Base-by-base conservation (phyloP, 2,329 filamentous ascomycete species). In the Verticillium albo-atrum region DNA sequence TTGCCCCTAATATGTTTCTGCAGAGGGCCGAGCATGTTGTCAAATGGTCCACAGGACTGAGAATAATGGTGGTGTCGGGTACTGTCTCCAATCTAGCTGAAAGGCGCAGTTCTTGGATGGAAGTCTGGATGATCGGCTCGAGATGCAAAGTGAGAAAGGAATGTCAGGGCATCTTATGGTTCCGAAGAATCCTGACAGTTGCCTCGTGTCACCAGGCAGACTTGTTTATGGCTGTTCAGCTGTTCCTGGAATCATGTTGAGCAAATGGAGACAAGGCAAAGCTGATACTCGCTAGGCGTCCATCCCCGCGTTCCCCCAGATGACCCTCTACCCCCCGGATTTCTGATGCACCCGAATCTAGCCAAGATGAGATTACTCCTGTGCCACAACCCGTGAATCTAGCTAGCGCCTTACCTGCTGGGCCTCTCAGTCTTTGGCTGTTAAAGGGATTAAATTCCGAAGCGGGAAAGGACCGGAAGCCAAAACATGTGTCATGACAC, bases 1-100 rank as follows among this genome's bases (percentile, higher is more conserved):
- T 55, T 55, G 53, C 53, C 53, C 30, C 53, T 55, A 20, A 55
- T 55, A 3, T 23, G 30, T 30, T 55, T 55, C 53, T 55, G 34
- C 5, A 35, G 28, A 34, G 30, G 23, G 9, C 9, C 28, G 12
- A 55, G n/a, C 53, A 55, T 55, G 7, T 15, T 55, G 28, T 20
- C 15, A 32, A 35, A 15, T 20, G n/a, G n/a, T n/a, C n/a, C n/a
- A n/a, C n/a, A n/a, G n/a, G n/a, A n/a, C n/a, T n/a, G n/a, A n/a
- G n/a, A n/a, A n/a, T n/a, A n/a, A n/a, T n/a, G n/a, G n/a, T n/a
- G n/a, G n/a, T n/a, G n/a, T n/a, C n/a, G n/a, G 14, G 30, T 6
- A 14, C 30, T 32, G 30, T 32, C 14, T 32, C 9, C 30, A 32
- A 32, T 9, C 1, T 10, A 9, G 30, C 14, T 3, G 6, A 32